Evolutionary conservation across 169 alveolate genomes (phyloP).

Genomic region (Eimeria tenella): DNA sequence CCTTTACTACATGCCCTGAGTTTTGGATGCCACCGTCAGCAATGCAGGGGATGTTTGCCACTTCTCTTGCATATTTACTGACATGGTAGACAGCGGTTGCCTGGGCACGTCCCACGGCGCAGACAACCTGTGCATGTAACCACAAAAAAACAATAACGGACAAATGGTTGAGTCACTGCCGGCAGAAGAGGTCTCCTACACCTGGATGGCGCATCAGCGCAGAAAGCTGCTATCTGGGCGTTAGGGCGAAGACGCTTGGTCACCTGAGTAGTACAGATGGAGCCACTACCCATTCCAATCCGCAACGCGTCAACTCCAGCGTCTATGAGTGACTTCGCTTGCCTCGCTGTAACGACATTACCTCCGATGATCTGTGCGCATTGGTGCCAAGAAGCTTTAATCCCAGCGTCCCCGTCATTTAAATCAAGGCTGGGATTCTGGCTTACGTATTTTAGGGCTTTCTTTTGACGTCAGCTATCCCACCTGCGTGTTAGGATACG

Average conservation of each 20-base stretch:
- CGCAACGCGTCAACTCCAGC: constrained; percentile 85
- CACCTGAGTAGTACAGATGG: constrained; percentile 96
- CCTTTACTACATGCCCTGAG: constrained; percentile 96
- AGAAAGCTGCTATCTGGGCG: too few species aligned
- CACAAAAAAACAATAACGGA: background rate
- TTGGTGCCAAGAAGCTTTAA: background rate
- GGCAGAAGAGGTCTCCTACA: too few species aligned
- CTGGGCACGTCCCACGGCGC: constrained; percentile 95
- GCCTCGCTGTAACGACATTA: constrained; percentile 94
- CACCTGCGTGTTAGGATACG: constrained; percentile 86
- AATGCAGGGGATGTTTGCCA: constrained; percentile 90
- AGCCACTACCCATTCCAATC: constrained; percentile 96
- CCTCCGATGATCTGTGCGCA: constrained; percentile 92
- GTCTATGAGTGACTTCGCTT: constrained; percentile 89
- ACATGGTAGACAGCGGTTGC: constrained; percentile 95
- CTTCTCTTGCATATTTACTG: constrained; percentile 89
- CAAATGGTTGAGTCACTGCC: too few species aligned
- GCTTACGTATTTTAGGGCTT: background rate
- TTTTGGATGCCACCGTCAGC: constrained; percentile 97
- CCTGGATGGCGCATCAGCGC: too few species aligned
- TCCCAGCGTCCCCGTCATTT: background rate
- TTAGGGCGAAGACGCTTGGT: background rate
- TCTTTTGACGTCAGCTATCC: background rate
- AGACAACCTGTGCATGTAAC: constrained; percentile 83
- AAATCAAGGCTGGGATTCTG: background rate